Evolutionary conservation across 306 rosid genomes (phyloP).

Genomic region (Vigna unguiculata): DNA sequence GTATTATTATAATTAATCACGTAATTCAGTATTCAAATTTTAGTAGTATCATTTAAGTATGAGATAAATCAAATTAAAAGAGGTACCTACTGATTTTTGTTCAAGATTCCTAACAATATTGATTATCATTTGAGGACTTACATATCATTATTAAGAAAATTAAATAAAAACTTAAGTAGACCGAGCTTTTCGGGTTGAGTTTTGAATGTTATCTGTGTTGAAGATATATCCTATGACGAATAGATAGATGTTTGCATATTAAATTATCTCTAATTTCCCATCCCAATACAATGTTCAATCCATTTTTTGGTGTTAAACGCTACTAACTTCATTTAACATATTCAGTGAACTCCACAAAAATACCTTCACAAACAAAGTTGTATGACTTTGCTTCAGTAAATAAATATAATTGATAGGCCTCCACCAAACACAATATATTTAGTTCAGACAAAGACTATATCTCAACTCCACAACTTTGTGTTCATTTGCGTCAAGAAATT

Average conservation of each 20-base stretch:
- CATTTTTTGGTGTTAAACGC: too few relatives aligned
- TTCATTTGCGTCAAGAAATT: not conserved
- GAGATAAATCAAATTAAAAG: too few relatives aligned
- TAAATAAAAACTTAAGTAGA: not conserved
- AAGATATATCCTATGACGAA: slow-evolving; percentile 24
- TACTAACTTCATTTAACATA: not conserved
- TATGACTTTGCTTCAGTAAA: too few relatives aligned
- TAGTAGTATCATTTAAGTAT: too few relatives aligned
- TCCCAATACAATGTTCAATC: too few relatives aligned
- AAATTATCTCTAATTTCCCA: too few relatives aligned
- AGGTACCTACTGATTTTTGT: too few relatives aligned
- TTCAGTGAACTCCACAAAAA: not conserved
- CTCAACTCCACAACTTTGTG: not conserved
- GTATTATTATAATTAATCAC: too few relatives aligned
- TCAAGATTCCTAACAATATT: too few relatives aligned
- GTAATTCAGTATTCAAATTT: too few relatives aligned
- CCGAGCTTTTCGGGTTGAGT: not conserved
- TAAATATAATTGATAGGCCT: not conserved
- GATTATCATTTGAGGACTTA: too few relatives aligned
- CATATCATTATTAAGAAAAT: not conserved
- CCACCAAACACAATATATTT: not conserved
- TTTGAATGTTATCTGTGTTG: slow-evolving; percentile 2
- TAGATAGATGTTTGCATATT: slow-evolving; percentile 17
- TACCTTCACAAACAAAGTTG: not conserved
- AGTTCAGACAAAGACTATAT: not conserved